phyloP scores from a whole-genome alignment of 2,329 filamentous ascomycete species.

The Lecanicillium sp. region DNA sequence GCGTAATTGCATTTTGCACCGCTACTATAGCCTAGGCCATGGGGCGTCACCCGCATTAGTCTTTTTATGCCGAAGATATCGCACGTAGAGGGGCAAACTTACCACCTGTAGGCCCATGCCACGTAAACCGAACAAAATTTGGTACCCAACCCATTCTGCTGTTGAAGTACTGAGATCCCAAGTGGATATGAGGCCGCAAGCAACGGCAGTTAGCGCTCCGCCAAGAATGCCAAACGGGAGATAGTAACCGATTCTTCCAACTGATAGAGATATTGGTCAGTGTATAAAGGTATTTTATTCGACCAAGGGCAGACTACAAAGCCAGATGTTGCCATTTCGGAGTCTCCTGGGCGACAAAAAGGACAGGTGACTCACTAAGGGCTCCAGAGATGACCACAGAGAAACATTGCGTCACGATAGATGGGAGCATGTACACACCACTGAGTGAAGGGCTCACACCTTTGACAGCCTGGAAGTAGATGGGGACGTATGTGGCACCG shows the following conservation, averaged over 20 bases:
- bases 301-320: no score
- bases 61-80: no score
- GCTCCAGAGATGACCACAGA: constrained; percentile 25
- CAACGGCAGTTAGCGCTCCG: constrained; percentile 10
- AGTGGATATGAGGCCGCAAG: constrained; percentile 11
- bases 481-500: constrained; percentile 33
- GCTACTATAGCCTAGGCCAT: no score
- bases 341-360: no score
- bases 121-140: constrained; percentile 12
- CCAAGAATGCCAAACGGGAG: constrained; percentile 11
- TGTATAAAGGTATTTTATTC: no score
- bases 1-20: no score
- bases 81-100: no score
- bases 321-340: no score
- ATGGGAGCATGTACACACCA: constrained; percentile 33
- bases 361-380: constrained; percentile 20
- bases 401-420: constrained; percentile 29
- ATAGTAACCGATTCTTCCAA: constrained; percentile 12
- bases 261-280: not conserved
- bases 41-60: no score
- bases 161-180: constrained; percentile 6
- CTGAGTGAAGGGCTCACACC: constrained; percentile 26
- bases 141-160: constrained; percentile 13
- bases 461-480: constrained; percentile 40
- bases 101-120: constrained; percentile 7